Evolutionary conservation across 371 early-diverging fungal genomes (phyloP).

Genomic region (Mortierella sp.): DNA sequence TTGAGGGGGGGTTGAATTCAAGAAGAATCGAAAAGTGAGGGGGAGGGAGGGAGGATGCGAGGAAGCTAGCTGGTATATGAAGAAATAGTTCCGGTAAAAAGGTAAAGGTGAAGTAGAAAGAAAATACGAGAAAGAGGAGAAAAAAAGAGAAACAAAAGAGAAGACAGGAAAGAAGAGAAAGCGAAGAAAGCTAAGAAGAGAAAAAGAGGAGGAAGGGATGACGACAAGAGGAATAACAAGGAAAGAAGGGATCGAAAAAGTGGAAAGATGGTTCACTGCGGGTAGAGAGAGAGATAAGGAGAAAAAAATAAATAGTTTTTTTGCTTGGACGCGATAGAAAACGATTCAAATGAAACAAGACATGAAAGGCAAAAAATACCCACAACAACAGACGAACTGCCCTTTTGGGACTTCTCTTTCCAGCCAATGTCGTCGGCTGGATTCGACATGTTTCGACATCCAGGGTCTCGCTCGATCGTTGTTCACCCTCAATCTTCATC

Average conservation of each 20-base stretch:
- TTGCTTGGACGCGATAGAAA: too few species aligned
- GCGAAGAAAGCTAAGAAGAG: not conserved
- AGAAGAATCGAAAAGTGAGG: constrained; percentile 6
- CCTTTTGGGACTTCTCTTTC: not conserved
- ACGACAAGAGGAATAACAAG: not conserved
- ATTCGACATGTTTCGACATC: not conserved
- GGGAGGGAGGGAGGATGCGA: not conserved
- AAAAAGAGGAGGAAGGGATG: not conserved
- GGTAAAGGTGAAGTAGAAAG: not conserved
- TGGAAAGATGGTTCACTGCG: too few species aligned
- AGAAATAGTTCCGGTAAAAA: too few species aligned
- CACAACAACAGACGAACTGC: not conserved
- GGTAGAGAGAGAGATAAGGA: not conserved
- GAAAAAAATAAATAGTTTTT: not conserved
- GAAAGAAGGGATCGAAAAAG: too few species aligned
- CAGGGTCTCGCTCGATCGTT: constrained; percentile 4
- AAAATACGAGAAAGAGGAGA: not conserved
- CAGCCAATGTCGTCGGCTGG: not conserved
- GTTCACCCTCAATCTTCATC: not conserved
- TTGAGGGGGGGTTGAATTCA: not conserved
- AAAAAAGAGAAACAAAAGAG: too few species aligned
- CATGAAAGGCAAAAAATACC: not conserved
- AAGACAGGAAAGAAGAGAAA: not conserved
- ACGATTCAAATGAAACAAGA: not conserved
- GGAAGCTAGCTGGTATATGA: too few species aligned